These are phyloP conservation scores for Scedosporium apiospermum DNA, from an alignment of 2,329 filamentous ascomycete species.

Conservation along the genomic window DNA sequence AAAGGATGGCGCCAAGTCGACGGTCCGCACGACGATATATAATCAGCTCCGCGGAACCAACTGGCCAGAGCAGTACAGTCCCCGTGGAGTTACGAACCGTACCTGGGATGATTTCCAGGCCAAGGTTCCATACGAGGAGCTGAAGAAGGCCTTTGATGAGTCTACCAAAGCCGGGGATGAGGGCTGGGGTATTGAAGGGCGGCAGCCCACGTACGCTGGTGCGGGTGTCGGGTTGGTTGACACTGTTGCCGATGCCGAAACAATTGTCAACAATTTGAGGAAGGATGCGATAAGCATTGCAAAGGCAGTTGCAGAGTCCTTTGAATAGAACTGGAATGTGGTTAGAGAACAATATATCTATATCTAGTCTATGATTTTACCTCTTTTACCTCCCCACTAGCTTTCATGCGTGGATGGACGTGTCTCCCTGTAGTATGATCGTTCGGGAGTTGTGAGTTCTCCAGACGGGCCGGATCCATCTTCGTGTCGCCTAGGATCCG, in stretches of 20 bases:
- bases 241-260: constrained; percentile 25
- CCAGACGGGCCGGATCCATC: no score
- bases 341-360: background rate
- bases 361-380: no score
- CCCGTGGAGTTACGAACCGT: constrained; percentile 27
- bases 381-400: no score
- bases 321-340: background rate
- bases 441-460: no score
- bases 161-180: constrained; percentile 27
- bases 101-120: constrained; percentile 25
- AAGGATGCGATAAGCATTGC: constrained; percentile 14
- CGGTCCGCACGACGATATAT: constrained; percentile 32
- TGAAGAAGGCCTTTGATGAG: constrained; percentile 32
- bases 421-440: no score
- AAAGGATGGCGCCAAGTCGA: constrained; percentile 26
- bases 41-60: constrained; percentile 32
- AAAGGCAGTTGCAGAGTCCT: constrained; percentile 4
- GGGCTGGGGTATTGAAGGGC: constrained; percentile 37
- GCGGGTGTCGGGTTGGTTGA: constrained; percentile 34
- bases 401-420: no score
- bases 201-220: constrained; percentile 41
- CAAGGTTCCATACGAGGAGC: constrained; percentile 30
- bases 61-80: constrained; percentile 32
- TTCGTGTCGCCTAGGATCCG: background rate
- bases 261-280: constrained; percentile 25